Evolutionary conservation across 2,329 filamentous ascomycete species (phyloP).

Genomic region (Xylariaceae sp.): DNA sequence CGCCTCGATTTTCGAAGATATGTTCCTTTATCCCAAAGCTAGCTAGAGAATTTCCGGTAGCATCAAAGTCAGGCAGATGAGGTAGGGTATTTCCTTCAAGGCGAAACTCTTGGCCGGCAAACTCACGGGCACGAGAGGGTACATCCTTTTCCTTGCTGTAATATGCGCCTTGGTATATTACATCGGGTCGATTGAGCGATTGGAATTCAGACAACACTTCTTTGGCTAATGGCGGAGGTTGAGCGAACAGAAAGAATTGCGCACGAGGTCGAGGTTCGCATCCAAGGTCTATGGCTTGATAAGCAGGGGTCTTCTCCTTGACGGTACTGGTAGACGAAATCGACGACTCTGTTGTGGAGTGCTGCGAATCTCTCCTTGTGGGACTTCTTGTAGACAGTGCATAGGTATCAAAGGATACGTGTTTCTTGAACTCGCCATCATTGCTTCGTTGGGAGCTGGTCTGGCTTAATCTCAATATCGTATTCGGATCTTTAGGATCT

Average conservation of each 20-base stretch:
- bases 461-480: constrained; percentile 61
- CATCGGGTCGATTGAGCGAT: constrained; percentile 55
- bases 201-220: constrained; percentile 56
- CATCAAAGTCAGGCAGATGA: constrained; percentile 76
- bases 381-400: constrained; percentile 11
- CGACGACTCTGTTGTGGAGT: constrained; percentile 13
- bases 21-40: constrained; percentile 51
- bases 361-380: constrained; percentile 10
- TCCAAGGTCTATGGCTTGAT: constrained; percentile 22
- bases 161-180: constrained; percentile 80
- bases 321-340: constrained; percentile 17
- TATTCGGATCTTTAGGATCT: constrained; percentile 63
- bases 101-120: constrained; percentile 81
- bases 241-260: constrained; percentile 30
- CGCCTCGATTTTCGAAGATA: constrained; percentile 46
- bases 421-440: constrained; percentile 31
- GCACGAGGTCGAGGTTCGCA: constrained; percentile 22
- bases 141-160: constrained; percentile 84
- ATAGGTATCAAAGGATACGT: constrained; percentile 33
- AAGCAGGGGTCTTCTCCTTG: constrained; percentile 7
- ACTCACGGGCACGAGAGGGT: constrained; percentile 71
- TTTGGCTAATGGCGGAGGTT: constrained; percentile 30
- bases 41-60: constrained; percentile 52
- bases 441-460: constrained; percentile 51
- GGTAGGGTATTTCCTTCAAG: constrained; percentile 71